A percentile compares a stretch with the other conserved stretches of the same genome.
phyloP scores from a whole-genome alignment of 176 grass and related monocot species.

The Carex kokanica region DNA sequence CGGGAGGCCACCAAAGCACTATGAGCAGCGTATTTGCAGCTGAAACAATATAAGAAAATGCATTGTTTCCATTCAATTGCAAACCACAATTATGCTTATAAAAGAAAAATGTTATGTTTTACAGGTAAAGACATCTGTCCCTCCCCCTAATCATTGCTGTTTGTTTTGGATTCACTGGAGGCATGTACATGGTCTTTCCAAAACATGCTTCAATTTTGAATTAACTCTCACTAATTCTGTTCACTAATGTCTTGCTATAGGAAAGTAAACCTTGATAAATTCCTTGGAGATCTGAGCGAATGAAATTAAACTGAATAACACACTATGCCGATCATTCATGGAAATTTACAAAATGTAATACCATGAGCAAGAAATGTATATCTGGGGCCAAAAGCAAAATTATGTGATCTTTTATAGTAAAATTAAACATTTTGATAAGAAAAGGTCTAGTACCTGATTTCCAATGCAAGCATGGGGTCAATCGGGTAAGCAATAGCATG shows the following conservation, averaged over 20 bases:
- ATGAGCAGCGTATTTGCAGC: constrained; percentile 77
- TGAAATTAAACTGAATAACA: not conserved
- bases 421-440: not conserved
- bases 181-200: not conserved
- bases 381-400: not conserved
- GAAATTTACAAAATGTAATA: not conserved
- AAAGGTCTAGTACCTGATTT: constrained; percentile 55
- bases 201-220: not conserved
- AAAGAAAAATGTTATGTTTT: not conserved
- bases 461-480: constrained; percentile 68
- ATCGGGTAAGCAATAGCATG: constrained; percentile 95
- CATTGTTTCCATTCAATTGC: not conserved
- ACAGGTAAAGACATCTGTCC: not conserved
- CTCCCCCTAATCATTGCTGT: not conserved
- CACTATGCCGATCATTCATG: not conserved
- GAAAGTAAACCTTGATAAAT: not conserved
- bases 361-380: not conserved
- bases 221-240: not conserved
- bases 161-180: not conserved
- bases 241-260: not conserved
- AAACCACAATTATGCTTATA: not conserved
- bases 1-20: constrained; percentile 75
- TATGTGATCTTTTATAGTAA: not conserved
- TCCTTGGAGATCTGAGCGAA: not conserved
- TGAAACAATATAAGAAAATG: constrained; percentile 18